Percentiles rank a stretch among this genome's conserved stretches.
Evolutionary conservation across 2,329 filamentous ascomycete species (phyloP).

Genomic region (Colletotrichum echinochloae): DNA sequence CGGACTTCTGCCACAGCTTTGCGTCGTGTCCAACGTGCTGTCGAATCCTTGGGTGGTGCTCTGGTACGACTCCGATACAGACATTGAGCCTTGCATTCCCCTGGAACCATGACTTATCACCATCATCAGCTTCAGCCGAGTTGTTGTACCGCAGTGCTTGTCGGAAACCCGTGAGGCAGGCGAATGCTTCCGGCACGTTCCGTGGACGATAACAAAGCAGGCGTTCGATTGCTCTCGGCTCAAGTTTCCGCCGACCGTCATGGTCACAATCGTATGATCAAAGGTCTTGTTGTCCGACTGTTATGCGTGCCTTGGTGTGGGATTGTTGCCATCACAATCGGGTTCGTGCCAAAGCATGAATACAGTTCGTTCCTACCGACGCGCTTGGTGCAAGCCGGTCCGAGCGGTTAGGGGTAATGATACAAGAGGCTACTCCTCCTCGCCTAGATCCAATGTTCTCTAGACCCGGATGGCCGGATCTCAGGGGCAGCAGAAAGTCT

Average conservation of each 20-base stretch:
- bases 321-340: not conserved
- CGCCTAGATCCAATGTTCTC: constrained; percentile 26
- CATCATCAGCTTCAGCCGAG: too few species aligned
- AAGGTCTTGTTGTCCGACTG: not conserved
- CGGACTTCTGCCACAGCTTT: not conserved
- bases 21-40: constrained; percentile 8
- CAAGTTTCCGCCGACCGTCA: not conserved
- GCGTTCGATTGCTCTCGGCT: not conserved
- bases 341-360: constrained; percentile 7
- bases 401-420: constrained; percentile 25
- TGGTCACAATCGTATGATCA: constrained; percentile 21
- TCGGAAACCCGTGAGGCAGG: not conserved
- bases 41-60: constrained; percentile 7
- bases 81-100: not conserved
- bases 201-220: not conserved
- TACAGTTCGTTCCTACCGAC: constrained; percentile 16
- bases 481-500: constrained; percentile 39
- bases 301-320: constrained; percentile 11
- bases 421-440: constrained; percentile 29
- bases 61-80: not conserved
- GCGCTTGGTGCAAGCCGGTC: constrained; percentile 26
- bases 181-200: not conserved
- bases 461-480: constrained; percentile 41
- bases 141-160: not conserved
- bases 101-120: not conserved